These are phyloP conservation scores for Entrophospora sp. DNA, from an alignment of 192 early-diverging fungal genomes.

Conservation along the genomic window DNA sequence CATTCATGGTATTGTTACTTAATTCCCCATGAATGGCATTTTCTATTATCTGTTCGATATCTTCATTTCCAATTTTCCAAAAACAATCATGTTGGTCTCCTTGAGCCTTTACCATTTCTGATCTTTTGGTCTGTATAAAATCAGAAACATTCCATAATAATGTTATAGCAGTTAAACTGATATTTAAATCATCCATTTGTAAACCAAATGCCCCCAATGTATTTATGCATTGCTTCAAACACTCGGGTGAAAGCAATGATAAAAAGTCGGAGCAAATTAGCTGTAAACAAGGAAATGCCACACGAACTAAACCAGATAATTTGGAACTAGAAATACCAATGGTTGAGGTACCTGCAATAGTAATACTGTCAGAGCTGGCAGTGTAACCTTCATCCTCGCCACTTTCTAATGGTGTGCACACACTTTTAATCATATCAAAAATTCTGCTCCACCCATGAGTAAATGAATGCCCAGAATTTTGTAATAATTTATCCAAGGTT, in stretches of 20 bases:
- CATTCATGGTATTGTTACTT: conserved; percentile 34
- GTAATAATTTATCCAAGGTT: conserved; percentile 81
- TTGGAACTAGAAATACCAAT: conserved; percentile 21
- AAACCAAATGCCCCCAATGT: conserved; percentile 71
- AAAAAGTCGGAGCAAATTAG: conserved; percentile 94
- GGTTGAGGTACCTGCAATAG: neutral
- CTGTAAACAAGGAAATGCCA: conserved; percentile 88
- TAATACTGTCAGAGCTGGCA: neutral
- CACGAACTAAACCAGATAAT: conserved; percentile 48
- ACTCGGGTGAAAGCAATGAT: conserved; percentile 60
- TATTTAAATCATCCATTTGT: conserved; percentile 87
- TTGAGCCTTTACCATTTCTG: conserved; percentile 38
- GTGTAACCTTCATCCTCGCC: conserved; percentile 4
- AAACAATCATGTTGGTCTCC: neutral
- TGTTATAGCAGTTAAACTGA: conserved; percentile 85
- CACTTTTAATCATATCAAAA: conserved; percentile 75
- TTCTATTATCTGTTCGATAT: conserved; percentile 21
- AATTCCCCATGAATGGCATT: conserved; percentile 30
- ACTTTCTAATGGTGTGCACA: conserved; percentile 23
- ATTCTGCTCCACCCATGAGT: conserved; percentile 77
- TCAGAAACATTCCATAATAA: conserved; percentile 90
- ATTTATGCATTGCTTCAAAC: conserved; percentile 73
- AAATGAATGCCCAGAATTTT: conserved; percentile 86
- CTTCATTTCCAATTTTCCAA: neutral
- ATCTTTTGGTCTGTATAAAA: conserved; percentile 69